phyloP scores from a whole-genome alignment of 495 filamentous ascomycete species.

The Trichoderma reesei region DNA sequence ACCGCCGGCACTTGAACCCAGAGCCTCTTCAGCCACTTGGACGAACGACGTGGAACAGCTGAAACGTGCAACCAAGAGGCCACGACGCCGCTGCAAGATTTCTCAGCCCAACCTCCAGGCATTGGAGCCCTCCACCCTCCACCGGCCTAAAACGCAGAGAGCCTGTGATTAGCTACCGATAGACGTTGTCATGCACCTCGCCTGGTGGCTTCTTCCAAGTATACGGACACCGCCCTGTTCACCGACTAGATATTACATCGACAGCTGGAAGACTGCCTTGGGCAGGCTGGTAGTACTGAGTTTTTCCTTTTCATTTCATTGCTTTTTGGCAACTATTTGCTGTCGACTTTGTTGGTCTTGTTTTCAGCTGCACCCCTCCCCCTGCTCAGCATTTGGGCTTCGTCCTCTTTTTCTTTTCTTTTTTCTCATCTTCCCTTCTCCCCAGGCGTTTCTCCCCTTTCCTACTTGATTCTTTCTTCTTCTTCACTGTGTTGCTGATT shows the following conservation, averaged over 20 bases:
- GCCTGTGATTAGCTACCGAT: slow-evolving; percentile 1
- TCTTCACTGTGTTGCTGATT: not conserved
- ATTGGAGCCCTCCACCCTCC: not conserved
- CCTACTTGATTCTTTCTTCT: not conserved
- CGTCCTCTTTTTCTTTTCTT: too few species aligned
- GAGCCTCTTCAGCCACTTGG: not conserved
- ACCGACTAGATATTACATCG: not conserved
- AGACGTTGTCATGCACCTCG: not conserved
- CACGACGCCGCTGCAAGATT: slow-evolving; percentile 3
- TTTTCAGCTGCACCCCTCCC: not conserved
- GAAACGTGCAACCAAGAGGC: not conserved
- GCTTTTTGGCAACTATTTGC: not conserved
- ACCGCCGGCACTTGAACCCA: slow-evolving; percentile 1
- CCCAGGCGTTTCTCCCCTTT: not conserved
- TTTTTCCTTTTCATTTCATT: not conserved
- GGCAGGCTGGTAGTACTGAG: not conserved
- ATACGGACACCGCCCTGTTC: not conserved
- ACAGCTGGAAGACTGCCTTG: not conserved
- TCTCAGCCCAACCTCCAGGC: not conserved
- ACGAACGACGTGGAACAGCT: not conserved
- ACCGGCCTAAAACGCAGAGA: not conserved
- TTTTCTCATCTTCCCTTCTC: too few species aligned
- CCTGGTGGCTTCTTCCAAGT: not conserved
- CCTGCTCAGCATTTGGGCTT: not conserved
- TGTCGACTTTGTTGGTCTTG: not conserved